These are phyloP conservation scores for Suhomyces yuchorum DNA, from an alignment of 1,139 yeast species.

Conservation along the genomic window DNA sequence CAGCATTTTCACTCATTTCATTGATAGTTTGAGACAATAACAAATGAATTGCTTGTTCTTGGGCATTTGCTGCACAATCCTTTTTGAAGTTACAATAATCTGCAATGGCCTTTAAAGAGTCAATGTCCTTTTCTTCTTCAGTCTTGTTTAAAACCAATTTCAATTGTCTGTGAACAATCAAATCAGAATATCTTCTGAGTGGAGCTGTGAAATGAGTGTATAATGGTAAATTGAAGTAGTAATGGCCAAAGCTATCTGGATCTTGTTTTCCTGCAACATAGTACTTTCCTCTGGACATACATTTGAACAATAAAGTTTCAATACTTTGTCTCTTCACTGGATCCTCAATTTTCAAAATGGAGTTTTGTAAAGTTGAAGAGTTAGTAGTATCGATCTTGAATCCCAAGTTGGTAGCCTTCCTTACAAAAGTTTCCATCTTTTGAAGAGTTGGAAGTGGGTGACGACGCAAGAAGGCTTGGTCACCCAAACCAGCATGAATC, in stretches of 20 bases:
- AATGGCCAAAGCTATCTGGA: conserved; percentile 76
- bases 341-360: conserved; percentile 67
- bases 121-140: conserved; percentile 54
- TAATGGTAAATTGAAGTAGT: conserved; percentile 76
- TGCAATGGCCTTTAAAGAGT: conserved; percentile 74
- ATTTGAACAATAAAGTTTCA: conserved; percentile 78
- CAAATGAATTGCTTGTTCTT: conserved; percentile 91
- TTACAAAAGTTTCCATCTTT: conserved; percentile 77
- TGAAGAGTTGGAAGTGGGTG: conserved; percentile 83
- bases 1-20: conserved; percentile 72
- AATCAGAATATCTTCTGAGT: conserved; percentile 86
- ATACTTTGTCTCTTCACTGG: conserved; percentile 68
- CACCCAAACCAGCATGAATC: conserved; percentile 75
- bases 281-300: conserved; percentile 84
- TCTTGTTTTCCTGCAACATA: conserved; percentile 88
- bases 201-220: conserved; percentile 96
- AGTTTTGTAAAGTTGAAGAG: conserved; percentile 70
- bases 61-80: conserved; percentile 91
- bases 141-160: conserved; percentile 57
- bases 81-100: conserved; percentile 95
- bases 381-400: conserved; percentile 72
- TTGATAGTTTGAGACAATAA: conserved; percentile 82
- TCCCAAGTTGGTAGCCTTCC: conserved; percentile 67
- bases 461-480: conserved; percentile 80
- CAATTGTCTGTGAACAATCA: conserved; percentile 89